phyloP scores from a whole-genome alignment of 805 yeast genomes.

The Phaffomyces thermotolerans region DNA sequence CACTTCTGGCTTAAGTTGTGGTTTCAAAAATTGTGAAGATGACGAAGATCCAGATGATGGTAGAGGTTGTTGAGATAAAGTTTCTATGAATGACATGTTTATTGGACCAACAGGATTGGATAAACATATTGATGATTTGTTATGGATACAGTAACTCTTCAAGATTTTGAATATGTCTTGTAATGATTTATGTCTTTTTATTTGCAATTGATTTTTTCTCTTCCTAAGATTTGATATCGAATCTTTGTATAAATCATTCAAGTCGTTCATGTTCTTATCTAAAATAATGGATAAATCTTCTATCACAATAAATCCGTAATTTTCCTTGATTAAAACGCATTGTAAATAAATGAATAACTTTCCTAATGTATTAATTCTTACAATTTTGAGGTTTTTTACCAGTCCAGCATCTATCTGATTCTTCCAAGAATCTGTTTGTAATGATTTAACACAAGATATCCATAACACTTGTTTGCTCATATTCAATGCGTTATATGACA shows the following conservation, averaged over 20 bases:
- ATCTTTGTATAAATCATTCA: conserved; percentile 1
- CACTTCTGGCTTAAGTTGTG: conserved; percentile 8
- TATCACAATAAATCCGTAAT: conserved; percentile 15
- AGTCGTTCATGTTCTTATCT: conserved; percentile 9
- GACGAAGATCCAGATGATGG: conserved; percentile 1
- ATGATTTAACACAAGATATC: conserved; percentile 17
- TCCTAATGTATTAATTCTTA: conserved; percentile 7
- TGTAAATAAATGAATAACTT: conserved; percentile 12
- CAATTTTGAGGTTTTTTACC: background rate
- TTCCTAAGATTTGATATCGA: conserved; percentile 1
- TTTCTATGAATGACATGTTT: conserved; percentile 19
- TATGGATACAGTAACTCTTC: conserved; percentile 10
- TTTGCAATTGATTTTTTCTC: conserved; percentile 2
- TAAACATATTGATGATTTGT: conserved; percentile 13
- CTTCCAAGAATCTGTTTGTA: conserved; percentile 1
- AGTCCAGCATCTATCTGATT: background rate
- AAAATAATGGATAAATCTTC: conserved; percentile 18
- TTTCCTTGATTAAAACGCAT: conserved; percentile 1
- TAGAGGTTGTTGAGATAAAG: background rate
- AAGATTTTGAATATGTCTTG: conserved; percentile 13
- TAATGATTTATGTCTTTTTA: conserved; percentile 6
- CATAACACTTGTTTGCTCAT: conserved; percentile 15
- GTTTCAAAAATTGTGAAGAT: conserved; percentile 4
- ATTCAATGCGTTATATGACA: conserved; percentile 10
- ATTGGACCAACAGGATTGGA: conserved; percentile 13